phyloP scores from a whole-genome alignment of 768 basidiomycete species.

The Tulasnella sp. region DNA sequence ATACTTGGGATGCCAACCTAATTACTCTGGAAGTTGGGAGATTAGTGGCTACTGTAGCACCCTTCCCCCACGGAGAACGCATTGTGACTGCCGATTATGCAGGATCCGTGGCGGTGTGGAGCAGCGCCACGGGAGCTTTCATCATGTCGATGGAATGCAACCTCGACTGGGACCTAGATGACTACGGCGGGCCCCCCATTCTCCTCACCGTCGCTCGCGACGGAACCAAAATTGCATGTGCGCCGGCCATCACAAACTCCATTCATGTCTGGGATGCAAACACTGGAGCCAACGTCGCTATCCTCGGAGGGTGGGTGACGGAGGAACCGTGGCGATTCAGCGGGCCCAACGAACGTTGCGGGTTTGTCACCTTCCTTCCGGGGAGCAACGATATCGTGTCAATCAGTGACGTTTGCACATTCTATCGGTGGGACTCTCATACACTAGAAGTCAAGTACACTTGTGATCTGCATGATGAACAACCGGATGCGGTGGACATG shows the following conservation, averaged over 20 bases:
- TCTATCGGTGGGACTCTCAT: not conserved
- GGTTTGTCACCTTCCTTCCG: not conserved
- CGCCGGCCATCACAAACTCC: too few species aligned
- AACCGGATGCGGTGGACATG: not conserved
- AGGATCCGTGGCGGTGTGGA: slow-evolving; percentile 2
- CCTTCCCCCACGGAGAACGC: not conserved
- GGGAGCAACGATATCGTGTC: not conserved
- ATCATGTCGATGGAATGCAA: not conserved
- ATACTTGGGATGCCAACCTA: not conserved
- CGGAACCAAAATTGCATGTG: not conserved
- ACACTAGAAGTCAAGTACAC: not conserved
- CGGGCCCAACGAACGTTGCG: too few species aligned
- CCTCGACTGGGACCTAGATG: too few species aligned
- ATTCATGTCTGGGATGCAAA: slow-evolving; percentile 18
- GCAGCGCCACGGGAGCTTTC: not conserved
- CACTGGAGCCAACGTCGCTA: not conserved
- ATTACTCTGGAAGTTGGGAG: not conserved
- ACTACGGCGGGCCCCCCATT: too few species aligned
- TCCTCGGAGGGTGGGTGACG: not conserved
- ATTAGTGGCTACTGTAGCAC: not conserved
- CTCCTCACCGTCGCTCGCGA: not conserved
- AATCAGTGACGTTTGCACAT: not conserved
- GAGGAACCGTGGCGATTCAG: too few species aligned
- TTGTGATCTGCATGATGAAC: too few species aligned
- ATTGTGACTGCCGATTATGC: not conserved